Base-by-base conservation (phyloP, 2,329 filamentous ascomycete species). In the Coniochaeta prunicola region DNA sequence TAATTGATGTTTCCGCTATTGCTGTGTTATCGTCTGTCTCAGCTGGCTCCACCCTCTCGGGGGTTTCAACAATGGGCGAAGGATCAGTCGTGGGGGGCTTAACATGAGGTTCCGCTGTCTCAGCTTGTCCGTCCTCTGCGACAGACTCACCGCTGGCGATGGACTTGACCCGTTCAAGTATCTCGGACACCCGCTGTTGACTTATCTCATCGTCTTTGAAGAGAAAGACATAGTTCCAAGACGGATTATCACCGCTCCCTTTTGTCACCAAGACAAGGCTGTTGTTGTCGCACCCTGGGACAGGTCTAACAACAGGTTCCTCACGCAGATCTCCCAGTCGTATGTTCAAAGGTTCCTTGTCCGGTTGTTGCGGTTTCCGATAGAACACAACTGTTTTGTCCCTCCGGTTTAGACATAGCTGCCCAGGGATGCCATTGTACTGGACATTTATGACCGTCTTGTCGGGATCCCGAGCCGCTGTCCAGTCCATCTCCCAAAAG, bases 341-440 rank as follows among this genome's bases (percentile, higher is more conserved):
- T n/a, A 71, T 65, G 5, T 57, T 31, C 8, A 71, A 33, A 12
- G 68, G 64, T 8, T 65, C 63, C 31, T 62, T 66, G 2, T 56
- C 58, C 1, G 58, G 58, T 33, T 31, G 56, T 21, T 57, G 60
- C 0, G n/a, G 19, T 13, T 57, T 57, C 31, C 62, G 64, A 9
- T 60, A 24, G 24, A 69, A 71, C 1, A 30, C 42, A 40, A 70
- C 30, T 10, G 30, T 59, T 30, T 53, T 56, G 5, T 57, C 50
- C 13, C 54, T 38, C 1, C 30, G 24, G 34, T 61, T 58, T 9
- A 70, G 33, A 6, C 57, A 57, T 3, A 70, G 60, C 34, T 62
- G 63, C 4, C 68, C 68, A 19, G 56, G 26, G 5, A 60, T 57
- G 5, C 64, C 65, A 21, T 62, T 60, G 21, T 65, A 65, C 21